Evolutionary conservation across 2,329 filamentous ascomycete genomes (phyloP), one percentile per base, ranked within the genome.

Genomic region (Xylaria sp.): DNA sequence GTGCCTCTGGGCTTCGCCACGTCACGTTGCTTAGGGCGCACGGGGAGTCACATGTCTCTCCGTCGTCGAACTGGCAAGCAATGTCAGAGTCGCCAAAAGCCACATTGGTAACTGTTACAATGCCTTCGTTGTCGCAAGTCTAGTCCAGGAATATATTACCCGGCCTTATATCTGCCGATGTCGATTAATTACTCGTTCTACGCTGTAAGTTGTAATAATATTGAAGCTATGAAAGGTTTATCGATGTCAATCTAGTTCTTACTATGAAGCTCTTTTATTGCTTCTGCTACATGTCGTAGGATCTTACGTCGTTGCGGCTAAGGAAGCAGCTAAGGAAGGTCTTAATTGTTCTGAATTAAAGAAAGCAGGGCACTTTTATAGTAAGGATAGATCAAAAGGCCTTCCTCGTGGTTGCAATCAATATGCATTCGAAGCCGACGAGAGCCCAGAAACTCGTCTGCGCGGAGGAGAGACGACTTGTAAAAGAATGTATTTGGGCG

Each of bases 1-100:
- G 79, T 68, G 74, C 78, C 76, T 82, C 80, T 66, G 77, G 80
- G 74, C 80, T 82, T 74, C 79, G 78, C 79, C 79, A 82, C 78
- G 82, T 82, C 28, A 68, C 76, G 72, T 82, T 81, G 25, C 79
- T 79, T 72, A 81, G 73, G 66, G 75, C 74, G 73, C 77, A 28
- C 28, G 66, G 68, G 72, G 74, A 4, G 74, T 77, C 32, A 70
- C 61, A 64, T 75, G 69, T 73, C 74, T 75, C 69, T 73, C 74
- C 75, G 44, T 70, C 66, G 70, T 79, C 70, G 18, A 71, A 71
- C 71, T 80, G 78, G 66, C 73, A 79, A 72, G 77, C 75, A 64
- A 79, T 73, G 68, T 82, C 78, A 58, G 81, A 80, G 73, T 82
- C 77, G 48, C 80, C 80, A 39, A 82, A 73, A 34, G 72, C 76